Percentiles rank a stretch among this genome's conserved stretches.
phyloP scores from a whole-genome alignment of 441 rosid species.

The Theobroma grandiflorum region DNA sequence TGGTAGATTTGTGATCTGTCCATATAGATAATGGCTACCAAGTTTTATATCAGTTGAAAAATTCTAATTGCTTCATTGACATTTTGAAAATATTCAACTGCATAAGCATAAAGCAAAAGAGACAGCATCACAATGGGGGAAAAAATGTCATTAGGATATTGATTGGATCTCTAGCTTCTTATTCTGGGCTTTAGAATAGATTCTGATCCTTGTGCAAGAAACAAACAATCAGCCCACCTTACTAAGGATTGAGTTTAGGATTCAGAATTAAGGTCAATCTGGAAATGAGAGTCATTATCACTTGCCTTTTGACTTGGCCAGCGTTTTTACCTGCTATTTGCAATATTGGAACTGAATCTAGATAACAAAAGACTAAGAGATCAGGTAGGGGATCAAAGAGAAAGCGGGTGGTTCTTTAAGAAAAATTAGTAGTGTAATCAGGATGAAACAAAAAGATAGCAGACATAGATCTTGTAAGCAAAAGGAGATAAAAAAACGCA shows the following conservation, averaged over 20 bases:
- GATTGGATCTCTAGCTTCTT: not conserved
- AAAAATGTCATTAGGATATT: not conserved
- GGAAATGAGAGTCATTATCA: not conserved
- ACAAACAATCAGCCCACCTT: not conserved
- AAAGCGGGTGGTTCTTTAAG: not conserved
- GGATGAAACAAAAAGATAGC: slow-evolving; percentile 5
- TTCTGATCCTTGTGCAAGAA: not conserved
- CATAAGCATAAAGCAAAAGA: not conserved
- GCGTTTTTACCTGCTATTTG: not conserved
- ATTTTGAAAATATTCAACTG: not conserved
- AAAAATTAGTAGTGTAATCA: not conserved
- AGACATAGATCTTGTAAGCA: not conserved
- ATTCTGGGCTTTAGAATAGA: not conserved
- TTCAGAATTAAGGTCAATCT: not conserved
- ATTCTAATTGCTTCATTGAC: not conserved
- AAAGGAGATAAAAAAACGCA: not conserved
- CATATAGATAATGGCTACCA: not conserved
- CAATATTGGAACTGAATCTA: not conserved
- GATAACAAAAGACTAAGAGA: not conserved
- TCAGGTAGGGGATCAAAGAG: not conserved
- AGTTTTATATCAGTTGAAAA: not conserved
- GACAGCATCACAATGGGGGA: not conserved
- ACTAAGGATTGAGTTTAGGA: not conserved
- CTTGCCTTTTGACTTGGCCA: not conserved
- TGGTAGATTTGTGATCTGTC: not conserved